phyloP scores from a whole-genome alignment of 768 basidiomycete species.

The Boletales sp. region DNA sequence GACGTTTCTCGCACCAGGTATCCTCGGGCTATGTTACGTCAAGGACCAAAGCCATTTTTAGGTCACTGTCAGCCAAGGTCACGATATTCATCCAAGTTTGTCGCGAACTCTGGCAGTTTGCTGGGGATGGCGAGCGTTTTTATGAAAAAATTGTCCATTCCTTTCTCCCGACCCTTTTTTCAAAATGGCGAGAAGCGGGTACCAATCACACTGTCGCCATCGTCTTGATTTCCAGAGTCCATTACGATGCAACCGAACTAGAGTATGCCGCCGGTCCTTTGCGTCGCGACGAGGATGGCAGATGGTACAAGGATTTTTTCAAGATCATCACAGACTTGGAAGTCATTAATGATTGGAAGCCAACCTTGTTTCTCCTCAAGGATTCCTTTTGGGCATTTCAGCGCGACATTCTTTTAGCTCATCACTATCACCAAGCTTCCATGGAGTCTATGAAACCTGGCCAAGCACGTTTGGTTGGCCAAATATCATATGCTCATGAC shows the following conservation, averaged over 20 bases:
- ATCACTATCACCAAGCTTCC: slow-evolving; percentile 77
- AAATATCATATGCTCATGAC: slow-evolving; percentile 84
- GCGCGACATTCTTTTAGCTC: slow-evolving; percentile 84
- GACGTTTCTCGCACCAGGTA: slow-evolving; percentile 44
- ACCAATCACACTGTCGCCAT: slow-evolving; percentile 95
- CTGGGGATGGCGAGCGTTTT: slow-evolving; percentile 93
- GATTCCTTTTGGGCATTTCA: slow-evolving; percentile 90
- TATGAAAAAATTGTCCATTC: slow-evolving; percentile 98
- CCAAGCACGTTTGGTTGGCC: slow-evolving; percentile 69
- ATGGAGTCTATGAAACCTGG: slow-evolving; percentile 43
- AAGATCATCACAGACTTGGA: slow-evolving; percentile 94
- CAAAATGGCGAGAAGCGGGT: slow-evolving; percentile 76
- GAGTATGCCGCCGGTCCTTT: slow-evolving; percentile 83
- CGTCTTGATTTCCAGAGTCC: slow-evolving; percentile 89
- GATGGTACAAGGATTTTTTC: slow-evolving; percentile 94
- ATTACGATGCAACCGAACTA: slow-evolving; percentile 78
- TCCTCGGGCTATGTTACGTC: slow-evolving; percentile 77
- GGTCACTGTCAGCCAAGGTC: slow-evolving; percentile 86
- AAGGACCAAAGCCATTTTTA: slow-evolving; percentile 83
- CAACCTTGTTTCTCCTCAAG: slow-evolving; percentile 82
- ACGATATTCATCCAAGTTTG: slow-evolving; percentile 97
- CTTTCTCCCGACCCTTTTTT: slow-evolving; percentile 87
- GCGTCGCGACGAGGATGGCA: slow-evolving; percentile 66
- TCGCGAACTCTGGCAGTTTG: slow-evolving; percentile 94
- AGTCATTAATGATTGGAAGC: slow-evolving; percentile 82